These are phyloP conservation scores for Apiotrichum laibachii DNA, from an alignment of 1,284 basidiomycete species.

Conservation along the genomic window DNA sequence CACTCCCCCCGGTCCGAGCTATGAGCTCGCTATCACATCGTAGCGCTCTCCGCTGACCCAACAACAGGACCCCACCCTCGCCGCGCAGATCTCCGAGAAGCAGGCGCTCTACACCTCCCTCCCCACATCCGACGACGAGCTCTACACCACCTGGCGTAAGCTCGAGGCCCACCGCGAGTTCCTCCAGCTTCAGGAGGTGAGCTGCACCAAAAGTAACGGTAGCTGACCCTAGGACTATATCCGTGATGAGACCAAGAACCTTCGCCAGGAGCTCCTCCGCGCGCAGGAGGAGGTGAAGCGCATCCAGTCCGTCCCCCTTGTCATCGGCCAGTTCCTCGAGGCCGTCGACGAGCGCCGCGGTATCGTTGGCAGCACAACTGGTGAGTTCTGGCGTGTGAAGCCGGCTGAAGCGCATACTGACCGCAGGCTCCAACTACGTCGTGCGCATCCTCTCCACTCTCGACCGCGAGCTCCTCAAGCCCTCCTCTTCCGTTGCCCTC, in stretches of 20 bases:
- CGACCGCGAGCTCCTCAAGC: slow-evolving; percentile 95
- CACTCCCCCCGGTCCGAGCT: no score
- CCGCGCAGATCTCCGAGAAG: slow-evolving; percentile 82
- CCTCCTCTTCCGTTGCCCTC: slow-evolving; percentile 92
- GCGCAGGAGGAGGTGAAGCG: slow-evolving; percentile 99
- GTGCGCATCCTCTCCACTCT: slow-evolving; percentile 96
- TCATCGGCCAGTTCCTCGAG: slow-evolving; percentile 99
- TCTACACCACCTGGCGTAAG: slow-evolving; percentile 94
- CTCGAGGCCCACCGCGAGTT: slow-evolving; percentile 89
- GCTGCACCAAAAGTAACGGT: slow-evolving; percentile 7
- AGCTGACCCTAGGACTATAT: slow-evolving; percentile 67
- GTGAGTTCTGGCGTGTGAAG: slow-evolving; percentile 24
- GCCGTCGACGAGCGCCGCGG: slow-evolving; percentile 97
- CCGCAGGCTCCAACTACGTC: slow-evolving; percentile 84
- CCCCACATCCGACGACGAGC: slow-evolving; percentile 75
- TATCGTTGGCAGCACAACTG: slow-evolving; percentile 97
- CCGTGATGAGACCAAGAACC: slow-evolving; percentile 97
- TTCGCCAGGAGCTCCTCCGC: slow-evolving; percentile 95
- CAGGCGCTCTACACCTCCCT: slow-evolving; percentile 76
- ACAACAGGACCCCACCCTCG: slow-evolving; percentile 80
- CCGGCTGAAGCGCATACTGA: neutral
- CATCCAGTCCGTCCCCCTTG: slow-evolving; percentile 98
- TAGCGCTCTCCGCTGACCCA: neutral
- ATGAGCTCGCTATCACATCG: no score
- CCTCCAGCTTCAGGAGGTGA: slow-evolving; percentile 83